These are phyloP conservation scores for Tricholoma flavovirens DNA, from an alignment of 768 basidiomycete genomes.

Conservation along the genomic window DNA sequence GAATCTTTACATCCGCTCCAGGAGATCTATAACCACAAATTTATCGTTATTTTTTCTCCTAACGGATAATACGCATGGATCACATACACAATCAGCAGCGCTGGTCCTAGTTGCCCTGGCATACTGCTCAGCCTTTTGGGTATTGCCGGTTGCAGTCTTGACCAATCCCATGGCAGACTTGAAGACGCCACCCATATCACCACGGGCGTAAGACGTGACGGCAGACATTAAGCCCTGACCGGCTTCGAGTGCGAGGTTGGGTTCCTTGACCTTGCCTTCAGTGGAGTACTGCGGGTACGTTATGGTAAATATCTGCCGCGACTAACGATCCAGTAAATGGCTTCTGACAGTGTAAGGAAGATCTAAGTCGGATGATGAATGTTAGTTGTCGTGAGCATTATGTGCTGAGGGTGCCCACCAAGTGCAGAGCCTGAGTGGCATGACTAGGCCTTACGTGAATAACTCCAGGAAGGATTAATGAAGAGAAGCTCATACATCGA, in stretches of 20 bases:
- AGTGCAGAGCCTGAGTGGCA: constrained; percentile 90
- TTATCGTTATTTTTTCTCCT: background rate
- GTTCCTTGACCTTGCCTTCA: constrained; percentile 93
- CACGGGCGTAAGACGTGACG: constrained; percentile 66
- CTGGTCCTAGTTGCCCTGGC: constrained; percentile 65
- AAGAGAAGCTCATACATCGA: constrained; percentile 50
- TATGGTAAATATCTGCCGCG: background rate
- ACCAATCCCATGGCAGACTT: constrained; percentile 67
- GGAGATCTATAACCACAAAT: constrained; percentile 49
- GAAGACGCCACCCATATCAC: constrained; percentile 78
- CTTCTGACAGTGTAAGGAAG: constrained; percentile 58
- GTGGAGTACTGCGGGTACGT: constrained; percentile 67
- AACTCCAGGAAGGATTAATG: background rate
- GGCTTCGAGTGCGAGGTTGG: constrained; percentile 82
- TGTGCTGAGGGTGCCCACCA: constrained; percentile 36
- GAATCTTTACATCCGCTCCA: constrained; percentile 80
- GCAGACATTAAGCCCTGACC: constrained; percentile 83
- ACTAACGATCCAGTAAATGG: background rate
- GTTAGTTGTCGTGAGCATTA: background rate
- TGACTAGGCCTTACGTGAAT: constrained; percentile 37
- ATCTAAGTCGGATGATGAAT: constrained; percentile 32
- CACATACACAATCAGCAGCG: constrained; percentile 78
- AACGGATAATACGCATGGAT: background rate
- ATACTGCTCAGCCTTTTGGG: constrained; percentile 56
- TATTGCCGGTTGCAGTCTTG: constrained; percentile 65